phyloP scores from a whole-genome alignment of 768 basidiomycete species.

The Glaciozyma martinii region DNA sequence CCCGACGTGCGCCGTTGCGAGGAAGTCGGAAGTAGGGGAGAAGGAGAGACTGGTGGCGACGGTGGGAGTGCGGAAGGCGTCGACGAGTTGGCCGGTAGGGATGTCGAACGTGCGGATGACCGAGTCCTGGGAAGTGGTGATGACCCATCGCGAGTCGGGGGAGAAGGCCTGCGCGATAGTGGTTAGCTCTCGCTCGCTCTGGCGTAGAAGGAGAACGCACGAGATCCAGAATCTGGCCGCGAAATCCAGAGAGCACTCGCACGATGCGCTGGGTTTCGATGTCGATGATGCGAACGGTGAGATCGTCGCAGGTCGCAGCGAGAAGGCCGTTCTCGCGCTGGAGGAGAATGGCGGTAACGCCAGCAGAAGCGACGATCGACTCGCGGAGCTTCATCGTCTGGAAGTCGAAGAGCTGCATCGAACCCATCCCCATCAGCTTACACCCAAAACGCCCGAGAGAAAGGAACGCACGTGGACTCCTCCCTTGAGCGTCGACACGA shows the following conservation, averaged over 20 bases:
- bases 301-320: constrained; percentile 76
- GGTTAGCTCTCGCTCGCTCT: not conserved
- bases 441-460: not conserved
- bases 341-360: constrained; percentile 59
- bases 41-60: constrained; percentile 84
- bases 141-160: constrained; percentile 87
- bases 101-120: constrained; percentile 91
- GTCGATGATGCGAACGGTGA: constrained; percentile 74
- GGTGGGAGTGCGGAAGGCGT: constrained; percentile 77
- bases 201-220: constrained; percentile 45
- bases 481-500: constrained; percentile 81
- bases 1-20: constrained; percentile 90
- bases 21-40: constrained; percentile 89
- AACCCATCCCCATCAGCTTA: constrained; percentile 2
- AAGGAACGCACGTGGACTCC: constrained; percentile 63
- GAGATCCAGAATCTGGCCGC: constrained; percentile 76
- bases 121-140: constrained; percentile 79
- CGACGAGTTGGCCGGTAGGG: constrained; percentile 82
- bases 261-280: constrained; percentile 82
- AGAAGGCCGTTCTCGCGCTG: constrained; percentile 79
- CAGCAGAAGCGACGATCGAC: constrained; percentile 58
- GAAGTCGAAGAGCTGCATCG: constrained; percentile 84
- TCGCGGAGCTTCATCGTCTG: constrained; percentile 68
- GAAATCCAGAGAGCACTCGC: constrained; percentile 75
- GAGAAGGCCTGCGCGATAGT: constrained; percentile 67